Evolutionary conservation across 2,329 filamentous ascomycete genomes (phyloP), one percentile per base, ranked within the genome.

Genomic region (Fusarium drepaniforme): DNA sequence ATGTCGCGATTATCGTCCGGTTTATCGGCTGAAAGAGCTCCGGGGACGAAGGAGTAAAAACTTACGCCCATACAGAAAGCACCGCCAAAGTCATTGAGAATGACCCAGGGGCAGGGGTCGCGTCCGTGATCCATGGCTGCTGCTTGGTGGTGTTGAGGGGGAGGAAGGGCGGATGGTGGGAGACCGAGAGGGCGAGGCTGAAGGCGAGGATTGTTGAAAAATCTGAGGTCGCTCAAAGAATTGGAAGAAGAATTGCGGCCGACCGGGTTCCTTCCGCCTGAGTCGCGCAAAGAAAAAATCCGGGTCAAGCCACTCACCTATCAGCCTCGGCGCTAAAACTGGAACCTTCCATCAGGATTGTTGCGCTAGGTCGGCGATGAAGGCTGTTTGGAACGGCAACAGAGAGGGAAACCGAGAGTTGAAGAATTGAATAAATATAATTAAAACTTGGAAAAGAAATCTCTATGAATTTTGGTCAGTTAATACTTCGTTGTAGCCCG

Each of bases 71-170:
- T 98, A 82, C 91, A 93, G 81, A 98, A 98, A 68, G 96, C 97
- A 86, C 97, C 97, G 74, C 97, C 97, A 83, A 98, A 98, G 87
- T 99, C 97, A 86, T 96, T 98, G 78, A 98, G 90, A 76, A 97
- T 94, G 81, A 98, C 96, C 93, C 93, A 98, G 67, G 97, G 97
- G 86, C 97, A 98, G 74, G 97, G 97, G 86, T 98, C 97, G 87
- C 97, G 91, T 75, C 94, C 93, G 89, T 98, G 97, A 91, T 99
- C 96, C 93, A 98, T 97, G 64, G 77, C 68, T 64, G 46, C 61
- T 64, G 44, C 23, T 49, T 49, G 23, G 44, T 70, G 44, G 46
- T 67, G 51, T 68, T 70, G 64, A 46, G 44, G 56, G 61, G 42
- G 25, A 57, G 61, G 49, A 38, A 40, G 64, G 40, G 65, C 56